Base-by-base conservation (phyloP, 2,329 filamentous ascomycete species). In the Trichoderma gracile region DNA sequence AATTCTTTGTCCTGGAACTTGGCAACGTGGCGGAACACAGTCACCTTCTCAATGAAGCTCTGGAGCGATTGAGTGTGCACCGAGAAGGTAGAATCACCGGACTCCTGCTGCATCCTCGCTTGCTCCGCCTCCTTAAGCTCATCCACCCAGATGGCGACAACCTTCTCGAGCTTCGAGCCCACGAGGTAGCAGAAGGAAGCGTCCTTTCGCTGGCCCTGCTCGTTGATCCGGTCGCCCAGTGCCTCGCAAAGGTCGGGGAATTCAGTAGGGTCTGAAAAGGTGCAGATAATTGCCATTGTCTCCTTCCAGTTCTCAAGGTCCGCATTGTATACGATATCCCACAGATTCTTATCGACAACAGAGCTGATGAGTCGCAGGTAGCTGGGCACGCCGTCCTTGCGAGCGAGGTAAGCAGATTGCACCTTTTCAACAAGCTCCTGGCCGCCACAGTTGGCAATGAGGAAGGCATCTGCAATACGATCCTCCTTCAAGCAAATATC, bases 241-340 rank as follows among this genome's bases (percentile, higher is more conserved):
- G 92, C 92, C 76, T 99, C 95, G 73, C 94, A 99, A 12, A 99
- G 87, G 74, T 97, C 93, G 5, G 94, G 87, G 75, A 99, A 99
- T 71, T 99, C 94, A 45, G 86, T 86, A 50, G 93, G 90, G 68
- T 96, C 89, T 0, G 95, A 95, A 77, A 94, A 99, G 1, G 95
- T 98, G 84, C 95, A 99, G 61, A 99, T 81, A 1, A 93, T 91
- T 30, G 92, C 93, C 91, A 99, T 96, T 3, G 94, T 89, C 77
- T 98, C 95, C 79, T 96, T 98, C 96, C 95, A 99, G 78, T 95
- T 91, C 59, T 85, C 84, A 52, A 99, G 80, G 73, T 97, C 91
- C 8, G 94, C 95, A 73, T 99, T 99, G 79, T 98, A 92, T 8
- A 98, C 95, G 52, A 98, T 86, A 78, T 99, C 95, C 95, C 94